Evolutionary conservation across 169 alveolate genomes (phyloP).

Genomic region (Eimeria necatrix): DNA sequence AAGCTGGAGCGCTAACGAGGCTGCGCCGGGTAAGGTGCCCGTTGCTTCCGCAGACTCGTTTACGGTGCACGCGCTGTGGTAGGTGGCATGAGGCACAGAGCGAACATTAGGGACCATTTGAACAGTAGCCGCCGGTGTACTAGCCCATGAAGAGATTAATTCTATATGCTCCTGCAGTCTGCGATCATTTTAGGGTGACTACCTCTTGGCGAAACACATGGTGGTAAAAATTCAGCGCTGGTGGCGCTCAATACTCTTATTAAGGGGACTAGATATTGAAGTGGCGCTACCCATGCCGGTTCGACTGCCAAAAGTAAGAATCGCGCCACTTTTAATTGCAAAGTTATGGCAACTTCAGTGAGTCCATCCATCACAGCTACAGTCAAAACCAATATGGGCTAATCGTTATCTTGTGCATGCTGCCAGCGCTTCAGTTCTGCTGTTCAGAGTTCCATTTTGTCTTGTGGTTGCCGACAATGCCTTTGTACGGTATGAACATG

Average conservation of each 20-base stretch:
- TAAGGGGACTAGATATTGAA: conserved; percentile 20
- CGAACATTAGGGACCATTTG: no score
- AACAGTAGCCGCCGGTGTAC: no score
- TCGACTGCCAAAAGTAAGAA: conserved; percentile 37
- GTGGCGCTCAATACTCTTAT: conserved; percentile 83
- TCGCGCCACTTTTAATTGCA: background rate
- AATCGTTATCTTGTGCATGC: no score
- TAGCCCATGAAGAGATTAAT: no score
- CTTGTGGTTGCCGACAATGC: background rate
- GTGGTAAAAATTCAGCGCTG: conserved; percentile 86
- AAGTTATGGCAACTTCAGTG: background rate
- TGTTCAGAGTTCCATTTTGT: background rate
- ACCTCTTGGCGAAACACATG: conserved; percentile 80
- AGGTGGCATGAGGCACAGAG: no score
- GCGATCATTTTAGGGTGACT: conserved; percentile 40
- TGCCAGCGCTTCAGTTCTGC: background rate
- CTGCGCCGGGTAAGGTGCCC: conserved; percentile 79
- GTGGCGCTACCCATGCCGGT: conserved; percentile 56
- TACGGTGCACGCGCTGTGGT: no score
- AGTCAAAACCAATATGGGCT: no score
- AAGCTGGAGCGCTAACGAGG: conserved; percentile 87
- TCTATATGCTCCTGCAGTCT: no score
- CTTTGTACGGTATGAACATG: background rate
- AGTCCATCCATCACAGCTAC: background rate
- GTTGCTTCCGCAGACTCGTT: background rate